These are phyloP conservation scores for Psilocybe sp. DNA, from an alignment of 768 basidiomycete genomes.

Conservation along the genomic window DNA sequence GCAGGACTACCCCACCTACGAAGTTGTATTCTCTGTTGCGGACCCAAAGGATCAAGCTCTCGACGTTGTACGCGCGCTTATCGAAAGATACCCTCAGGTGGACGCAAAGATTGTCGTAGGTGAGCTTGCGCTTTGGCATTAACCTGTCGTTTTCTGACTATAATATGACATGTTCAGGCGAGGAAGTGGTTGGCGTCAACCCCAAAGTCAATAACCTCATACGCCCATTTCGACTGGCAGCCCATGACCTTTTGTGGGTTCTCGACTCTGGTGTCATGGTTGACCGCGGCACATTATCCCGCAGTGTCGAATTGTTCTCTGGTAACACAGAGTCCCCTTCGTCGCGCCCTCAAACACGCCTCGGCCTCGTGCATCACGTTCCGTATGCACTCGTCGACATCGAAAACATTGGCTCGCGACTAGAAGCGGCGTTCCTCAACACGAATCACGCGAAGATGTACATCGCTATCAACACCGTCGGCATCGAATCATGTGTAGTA, in stretches of 20 bases:
- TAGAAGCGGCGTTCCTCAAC: conserved; percentile 94
- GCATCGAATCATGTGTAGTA: conserved; percentile 91
- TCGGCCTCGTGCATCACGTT: conserved; percentile 93
- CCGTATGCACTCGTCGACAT: conserved; percentile 82
- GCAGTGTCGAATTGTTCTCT: conserved; percentile 77
- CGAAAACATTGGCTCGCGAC: conserved; percentile 67
- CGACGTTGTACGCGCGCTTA: conserved; percentile 73
- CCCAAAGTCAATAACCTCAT: conserved; percentile 98
- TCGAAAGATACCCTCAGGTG: conserved; percentile 75
- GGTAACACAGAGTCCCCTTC: conserved; percentile 27
- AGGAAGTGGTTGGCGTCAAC: conserved; percentile 84
- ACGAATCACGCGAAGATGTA: conserved; percentile 99
- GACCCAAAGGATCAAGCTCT: conserved; percentile 86
- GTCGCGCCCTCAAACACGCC: conserved; percentile 38
- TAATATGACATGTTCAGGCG: conserved; percentile 44
- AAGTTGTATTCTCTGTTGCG: conserved; percentile 91
- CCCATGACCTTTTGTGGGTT: conserved; percentile 92
- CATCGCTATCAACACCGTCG: conserved; percentile 85
- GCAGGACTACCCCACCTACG: conserved; percentile 89
- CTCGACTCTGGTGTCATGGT: conserved; percentile 93
- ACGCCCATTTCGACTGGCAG: conserved; percentile 75
- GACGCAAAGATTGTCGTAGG: conserved; percentile 75
- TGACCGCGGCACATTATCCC: conserved; percentile 73
- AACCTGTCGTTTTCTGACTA: conserved; percentile 1
- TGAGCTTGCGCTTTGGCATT: conserved; percentile 22